Evolutionary conservation across 2,329 filamentous ascomycete species (phyloP).

Genomic region (Akanthomyces muscarius): DNA sequence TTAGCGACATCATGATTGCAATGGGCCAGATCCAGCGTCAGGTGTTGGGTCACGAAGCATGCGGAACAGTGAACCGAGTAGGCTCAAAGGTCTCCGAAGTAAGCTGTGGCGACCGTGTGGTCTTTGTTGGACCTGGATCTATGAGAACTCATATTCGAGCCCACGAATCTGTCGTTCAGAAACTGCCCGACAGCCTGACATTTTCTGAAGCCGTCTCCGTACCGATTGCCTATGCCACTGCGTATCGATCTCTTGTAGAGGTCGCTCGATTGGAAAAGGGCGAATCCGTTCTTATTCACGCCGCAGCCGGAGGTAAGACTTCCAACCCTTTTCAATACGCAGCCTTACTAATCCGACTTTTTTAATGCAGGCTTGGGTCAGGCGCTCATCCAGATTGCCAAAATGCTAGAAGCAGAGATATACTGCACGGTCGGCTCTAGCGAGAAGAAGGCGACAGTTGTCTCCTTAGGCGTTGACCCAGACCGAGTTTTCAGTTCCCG

Average conservation of each 20-base stretch:
- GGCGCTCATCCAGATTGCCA: slow-evolving; percentile 35
- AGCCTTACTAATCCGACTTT: no score
- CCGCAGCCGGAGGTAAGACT: slow-evolving; percentile 29
- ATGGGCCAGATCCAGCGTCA: not conserved
- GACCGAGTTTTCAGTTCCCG: slow-evolving; percentile 33
- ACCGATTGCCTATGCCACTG: slow-evolving; percentile 27
- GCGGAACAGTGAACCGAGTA: not conserved
- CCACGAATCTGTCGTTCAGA: slow-evolving; percentile 23
- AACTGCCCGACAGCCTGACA: slow-evolving; percentile 28
- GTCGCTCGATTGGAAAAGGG: slow-evolving; percentile 23
- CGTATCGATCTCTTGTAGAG: slow-evolving; percentile 26
- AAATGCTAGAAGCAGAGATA: slow-evolving; percentile 31
- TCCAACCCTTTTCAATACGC: not conserved
- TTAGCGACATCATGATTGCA: slow-evolving; percentile 4
- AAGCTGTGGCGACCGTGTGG: slow-evolving; percentile 30
- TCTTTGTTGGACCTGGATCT: slow-evolving; percentile 17
- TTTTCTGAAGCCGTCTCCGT: slow-evolving; percentile 27
- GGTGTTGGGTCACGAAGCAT: not conserved
- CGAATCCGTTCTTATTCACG: slow-evolving; percentile 34
- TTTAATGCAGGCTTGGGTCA: slow-evolving; percentile 27
- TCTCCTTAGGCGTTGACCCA: slow-evolving; percentile 29
- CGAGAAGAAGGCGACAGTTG: slow-evolving; percentile 28
- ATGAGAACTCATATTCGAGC: slow-evolving; percentile 20
- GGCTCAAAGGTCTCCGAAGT: slow-evolving; percentile 13
- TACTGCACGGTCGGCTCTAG: slow-evolving; percentile 34